These are phyloP conservation scores for Musa schizocarpa DNA, from an alignment of 176 grass and related monocot species.

Conservation along the genomic window DNA sequence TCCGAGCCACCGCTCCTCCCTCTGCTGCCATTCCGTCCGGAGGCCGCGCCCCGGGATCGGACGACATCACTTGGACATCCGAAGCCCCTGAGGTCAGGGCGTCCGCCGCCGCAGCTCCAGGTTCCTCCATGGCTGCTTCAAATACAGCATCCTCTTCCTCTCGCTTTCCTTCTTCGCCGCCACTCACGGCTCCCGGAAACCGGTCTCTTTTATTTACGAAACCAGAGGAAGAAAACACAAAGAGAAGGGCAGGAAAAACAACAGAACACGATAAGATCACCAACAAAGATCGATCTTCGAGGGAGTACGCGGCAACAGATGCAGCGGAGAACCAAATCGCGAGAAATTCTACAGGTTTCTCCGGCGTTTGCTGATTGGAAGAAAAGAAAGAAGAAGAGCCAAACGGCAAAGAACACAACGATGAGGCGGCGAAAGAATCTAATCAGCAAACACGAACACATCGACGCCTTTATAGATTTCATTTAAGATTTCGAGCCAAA, in stretches of 20 bases:
- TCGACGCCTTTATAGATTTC: not conserved
- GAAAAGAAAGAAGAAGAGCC: not conserved
- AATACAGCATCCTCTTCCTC: not conserved
- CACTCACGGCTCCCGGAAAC: not conserved
- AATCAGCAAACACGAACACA: not conserved
- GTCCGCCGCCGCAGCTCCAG: slow-evolving; percentile 1
- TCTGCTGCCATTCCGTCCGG: slow-evolving; percentile 15
- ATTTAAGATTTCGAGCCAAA: not conserved
- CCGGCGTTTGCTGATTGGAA: not conserved
- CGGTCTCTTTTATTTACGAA: not conserved
- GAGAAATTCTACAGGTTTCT: not conserved
- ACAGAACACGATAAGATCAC: not conserved
- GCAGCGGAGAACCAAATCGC: not conserved
- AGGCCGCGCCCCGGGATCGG: slow-evolving; percentile 24
- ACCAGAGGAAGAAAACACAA: not conserved
- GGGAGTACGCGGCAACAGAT: no score
- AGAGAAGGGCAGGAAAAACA: not conserved
- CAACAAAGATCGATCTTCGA: not conserved
- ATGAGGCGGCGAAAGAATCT: not conserved
- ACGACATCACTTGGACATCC: slow-evolving; percentile 17
- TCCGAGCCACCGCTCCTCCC: slow-evolving; percentile 5
- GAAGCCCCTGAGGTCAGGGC: not conserved
- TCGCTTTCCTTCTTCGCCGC: no score
- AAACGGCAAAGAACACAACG: not conserved
- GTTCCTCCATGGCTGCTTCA: slow-evolving; percentile 14